phyloP scores from a whole-genome alignment of 2,329 filamentous ascomycete genomes.

The Madurella fahalii region DNA sequence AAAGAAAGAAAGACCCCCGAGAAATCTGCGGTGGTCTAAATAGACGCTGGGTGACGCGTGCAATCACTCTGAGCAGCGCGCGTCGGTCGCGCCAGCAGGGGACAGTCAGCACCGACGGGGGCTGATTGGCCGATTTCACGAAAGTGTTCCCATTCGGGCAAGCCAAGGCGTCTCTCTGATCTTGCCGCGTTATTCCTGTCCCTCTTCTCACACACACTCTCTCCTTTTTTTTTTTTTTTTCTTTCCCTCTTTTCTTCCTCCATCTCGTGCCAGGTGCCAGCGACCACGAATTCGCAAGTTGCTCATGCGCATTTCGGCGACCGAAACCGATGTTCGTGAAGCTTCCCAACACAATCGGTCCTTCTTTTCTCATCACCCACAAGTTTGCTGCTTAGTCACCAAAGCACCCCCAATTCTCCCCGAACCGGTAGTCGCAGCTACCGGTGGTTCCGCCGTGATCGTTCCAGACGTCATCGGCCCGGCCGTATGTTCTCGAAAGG shows the following conservation, averaged over 20 bases:
- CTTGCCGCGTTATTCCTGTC: not conserved
- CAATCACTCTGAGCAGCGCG: not conserved
- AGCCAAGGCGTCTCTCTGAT: not conserved
- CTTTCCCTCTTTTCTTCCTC: not conserved
- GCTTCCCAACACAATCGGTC: not conserved
- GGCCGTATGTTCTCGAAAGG: no score
- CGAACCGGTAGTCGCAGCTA: no score
- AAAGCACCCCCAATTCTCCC: no score
- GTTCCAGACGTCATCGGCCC: no score
- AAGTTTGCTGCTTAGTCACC: not conserved
- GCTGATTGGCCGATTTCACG: not conserved
- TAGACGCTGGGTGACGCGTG: conserved; percentile 1
- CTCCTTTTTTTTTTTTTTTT: not conserved
- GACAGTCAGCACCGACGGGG: not conserved
- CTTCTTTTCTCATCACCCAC: not conserved
- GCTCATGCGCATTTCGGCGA: no score
- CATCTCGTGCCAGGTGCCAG: not conserved
- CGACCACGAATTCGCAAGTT: no score
- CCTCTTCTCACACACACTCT: no score
- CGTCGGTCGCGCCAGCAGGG: conserved; percentile 7
- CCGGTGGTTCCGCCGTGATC: no score
- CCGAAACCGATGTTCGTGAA: no score
- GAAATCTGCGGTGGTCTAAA: conserved; percentile 12
- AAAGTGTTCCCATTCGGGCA: not conserved
- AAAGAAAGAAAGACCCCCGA: conserved; percentile 27